Evolutionary conservation across 352 stramenopile species (phyloP), one percentile per base, ranked within the genome.

Genomic region (Pythium oligandrum): DNA sequence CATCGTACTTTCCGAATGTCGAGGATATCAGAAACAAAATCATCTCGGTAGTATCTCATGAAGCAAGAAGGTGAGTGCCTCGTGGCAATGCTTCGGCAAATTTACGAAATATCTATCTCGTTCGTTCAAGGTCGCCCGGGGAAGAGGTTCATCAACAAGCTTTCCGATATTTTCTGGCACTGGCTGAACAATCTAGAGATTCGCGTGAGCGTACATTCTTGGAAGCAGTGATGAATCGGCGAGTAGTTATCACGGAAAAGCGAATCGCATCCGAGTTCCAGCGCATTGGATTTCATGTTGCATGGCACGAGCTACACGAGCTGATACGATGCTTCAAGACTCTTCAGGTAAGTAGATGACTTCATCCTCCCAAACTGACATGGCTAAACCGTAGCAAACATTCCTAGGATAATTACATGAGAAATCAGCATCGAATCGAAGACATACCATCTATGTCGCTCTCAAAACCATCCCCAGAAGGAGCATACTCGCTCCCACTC

Each of bases 381-480:
- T 26, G 17, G 17, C 17, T 26, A 26, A 26, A 26, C 17, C 17
- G 17, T 26, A 26, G 17, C 17, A 26, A 26, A 26, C 17, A 26
- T 26, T 26, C 17, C 17, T 26, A 83, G 64, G 68, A 86, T 26
- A 69, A 78, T 48, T 84, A 74, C 53, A 63, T 72, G 36, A 63
- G 59, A 36, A 67, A 71, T 10, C 75, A 78, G 8, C 65, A 65
- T 40, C 73, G 73, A 40, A 84, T 85, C 57, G 75, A 89, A 17
- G 71, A 86, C 40, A 57, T 87, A 4, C 75, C 74, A 33, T 81
- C 68, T 37, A 61, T 88, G 48, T 86, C 78, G 1, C 77, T 86
- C 59, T 46, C 84, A 1, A 53, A 61, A 0, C 73, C 78, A 30
- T 71, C 71, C 3, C 12, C 63, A 12, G 54, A 52, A 2, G 78